Evolutionary conservation across 768 basidiomycete genomes (phyloP), one percentile per base, ranked within the genome.

Genomic region (Lactifluus echinatus): DNA sequence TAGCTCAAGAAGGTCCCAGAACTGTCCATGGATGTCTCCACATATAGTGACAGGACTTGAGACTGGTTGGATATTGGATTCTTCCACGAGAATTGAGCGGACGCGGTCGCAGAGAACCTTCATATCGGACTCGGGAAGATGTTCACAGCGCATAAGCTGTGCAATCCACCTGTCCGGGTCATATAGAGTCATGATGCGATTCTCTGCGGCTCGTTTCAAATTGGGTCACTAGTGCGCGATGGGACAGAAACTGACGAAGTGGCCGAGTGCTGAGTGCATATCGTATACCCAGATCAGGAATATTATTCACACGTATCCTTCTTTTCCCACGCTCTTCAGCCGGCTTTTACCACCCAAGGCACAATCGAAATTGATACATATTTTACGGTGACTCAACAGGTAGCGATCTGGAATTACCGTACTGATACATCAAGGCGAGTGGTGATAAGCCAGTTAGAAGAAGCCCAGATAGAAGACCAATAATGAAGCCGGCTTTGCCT

Each of bases 11-110:
- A 98, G 75, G 67, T 98, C 95, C 87, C 93, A 98, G 72, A 96
- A 96, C 69, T 98, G 95, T 24, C 94, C 94, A 66, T 98, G 94
- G 50, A 98, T 95, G 68, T 97, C 94, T 29, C 94, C 94, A 67
- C 89, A 91, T 63, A 92, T 87, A 29, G 95, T 97, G 36, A 97
- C 95, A 1, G 95, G 95, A 62, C 83, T 89, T 33, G 89, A 89
- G 52, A 99, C 91, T 31, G 94, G 94, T 67, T 97, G 93, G 55
- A 98, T 94, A 69, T 98, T 99, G 54, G 88, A 93, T 70, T 99
- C 95, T 70, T 99, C 95, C 69, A 97, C 85, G 36, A 96, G 79
- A 47, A 94, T 85, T 47, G 85, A 80, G 50, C 91, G 83, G 21
- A 97, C 93, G 59, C 85, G 83, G 56, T 92, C 82, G 76, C 95